Evolutionary conservation across 768 basidiomycete genomes (phyloP), one percentile per base, ranked within the genome.

Genomic region (Kwoniella sp.): DNA sequence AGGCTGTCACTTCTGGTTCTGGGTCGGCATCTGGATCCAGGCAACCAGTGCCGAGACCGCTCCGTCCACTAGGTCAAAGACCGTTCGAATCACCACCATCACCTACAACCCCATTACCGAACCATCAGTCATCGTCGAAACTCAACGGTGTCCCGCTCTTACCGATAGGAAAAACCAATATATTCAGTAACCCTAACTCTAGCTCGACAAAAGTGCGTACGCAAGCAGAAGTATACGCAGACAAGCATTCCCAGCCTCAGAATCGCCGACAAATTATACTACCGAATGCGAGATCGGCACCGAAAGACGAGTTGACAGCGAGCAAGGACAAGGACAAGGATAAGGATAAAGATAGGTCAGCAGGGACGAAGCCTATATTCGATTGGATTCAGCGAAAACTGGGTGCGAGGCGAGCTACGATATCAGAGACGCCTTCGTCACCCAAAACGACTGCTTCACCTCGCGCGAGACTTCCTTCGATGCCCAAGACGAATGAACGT

Each of bases 351-450:
- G 58, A 71, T 38, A 69, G 30, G 41, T 37, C 59, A 25, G 62
- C 48, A 28, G n/a, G 38, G 25, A 55, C 64, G n/a, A 77, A 77
- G 61, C 75, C 75, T 3, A 66, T 75, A 13, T 71, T 77, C 28
- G 74, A 75, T 28, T 77, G 76, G 76, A 70, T 77, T 28, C 64
- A 69, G 3, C 63, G 74, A 15, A 77, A 77, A 60, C 60, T 77
- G 3, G 74, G 73, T 38, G 55, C 61, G 8, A 58, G 70, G 45
- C n/a, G 71, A 55, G 74, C 74, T 8, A 73, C 69, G 29, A 65
- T 71, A 2, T 65, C 64, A 9, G 50, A 64, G 20, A 17, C 55
- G 20, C 54, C 60, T 41, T 54, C 48, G 17, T 48, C 61, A n/a
- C 41, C 63, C 55, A 55, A 45, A 29, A 26, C 50, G 2, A 29